Base-by-base conservation (phyloP, 768 basidiomycete genomes). In the Kwoniella dendrophila region DNA sequence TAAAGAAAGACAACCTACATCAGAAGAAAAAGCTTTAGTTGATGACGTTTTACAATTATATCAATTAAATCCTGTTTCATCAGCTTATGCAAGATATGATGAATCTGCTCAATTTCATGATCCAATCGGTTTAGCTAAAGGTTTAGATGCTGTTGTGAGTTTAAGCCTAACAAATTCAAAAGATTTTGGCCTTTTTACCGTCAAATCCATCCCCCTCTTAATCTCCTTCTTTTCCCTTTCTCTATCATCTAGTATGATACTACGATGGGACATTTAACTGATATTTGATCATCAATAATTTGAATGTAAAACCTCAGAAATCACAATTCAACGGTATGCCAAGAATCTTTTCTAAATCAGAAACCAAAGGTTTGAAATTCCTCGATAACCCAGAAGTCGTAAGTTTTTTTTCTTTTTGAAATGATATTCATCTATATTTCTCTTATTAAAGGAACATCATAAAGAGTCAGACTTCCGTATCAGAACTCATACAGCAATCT, bases 291-390 rank as follows among this genome's bases (percentile, higher is more conserved):
- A n/a, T n/a, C n/a, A n/a, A n/a, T n/a, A n/a, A n/a, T n/a, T n/a
- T n/a, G n/a, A n/a, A n/a, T n/a, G n/a, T n/a, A n/a, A n/a, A n/a
- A n/a, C n/a, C n/a, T n/a, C n/a, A 71, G 70, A 73, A 73, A 68
- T 60, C 72, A 11, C 72, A 74, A 43, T 74, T 74, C 68, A 74
- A 74, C 54, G 60, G 68, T 50, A 72, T 76, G 69, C 75, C 75
- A 26, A 68, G 64, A 57, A 67, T 75, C 53, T 77, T 77, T 59
- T 68, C 66, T 24, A 49, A 43, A 3, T 68, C 69, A 0, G 59
- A 47, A 34, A 74, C 73, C 12, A 61, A 71, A 49, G 70, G 59
- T 12, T 27, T 70, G 36, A 71, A 71, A 41, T 62, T 73, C 12
- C 59, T 78, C 11, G 73, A 76, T 26, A 76, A 73, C 64, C 74